These are phyloP conservation scores for Umbelopsis sp. DNA, from an alignment of 371 early-diverging fungal genomes.

Conservation along the genomic window DNA sequence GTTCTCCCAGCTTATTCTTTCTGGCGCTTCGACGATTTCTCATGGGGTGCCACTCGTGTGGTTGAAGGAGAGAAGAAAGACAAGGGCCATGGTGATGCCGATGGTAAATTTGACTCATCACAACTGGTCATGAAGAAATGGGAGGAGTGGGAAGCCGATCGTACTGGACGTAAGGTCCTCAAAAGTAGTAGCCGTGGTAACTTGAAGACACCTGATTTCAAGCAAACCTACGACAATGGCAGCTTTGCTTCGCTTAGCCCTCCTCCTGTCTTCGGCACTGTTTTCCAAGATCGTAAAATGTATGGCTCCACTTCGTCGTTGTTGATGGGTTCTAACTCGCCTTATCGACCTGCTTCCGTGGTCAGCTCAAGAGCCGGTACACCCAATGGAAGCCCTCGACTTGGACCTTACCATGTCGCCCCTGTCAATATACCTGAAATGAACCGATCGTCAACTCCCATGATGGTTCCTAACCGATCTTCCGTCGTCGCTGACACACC, in stretches of 20 bases:
- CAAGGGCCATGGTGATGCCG: constrained; percentile 62
- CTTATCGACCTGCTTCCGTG: constrained; percentile 6
- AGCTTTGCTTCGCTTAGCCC: constrained; percentile 18
- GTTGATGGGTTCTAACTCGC: constrained; percentile 7
- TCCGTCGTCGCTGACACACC: background rate
- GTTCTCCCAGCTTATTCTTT: constrained; percentile 91
- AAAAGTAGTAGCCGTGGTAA: constrained; percentile 32
- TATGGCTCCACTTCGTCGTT: constrained; percentile 37
- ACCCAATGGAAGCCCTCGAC: constrained; percentile 5
- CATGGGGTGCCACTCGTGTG: constrained; percentile 90
- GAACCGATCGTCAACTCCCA: background rate
- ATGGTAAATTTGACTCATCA: constrained; percentile 71
- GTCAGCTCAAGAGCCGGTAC: constrained; percentile 5
- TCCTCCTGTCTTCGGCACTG: constrained; percentile 40
- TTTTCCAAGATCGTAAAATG: constrained; percentile 56
- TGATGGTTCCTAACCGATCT: constrained; percentile 18
- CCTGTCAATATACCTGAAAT: background rate
- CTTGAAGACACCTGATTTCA: constrained; percentile 35
- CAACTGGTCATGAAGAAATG: constrained; percentile 65
- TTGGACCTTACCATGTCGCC: constrained; percentile 13
- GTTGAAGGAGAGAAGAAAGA: constrained; percentile 72
- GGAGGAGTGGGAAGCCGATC: constrained; percentile 77
- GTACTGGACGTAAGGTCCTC: constrained; percentile 42
- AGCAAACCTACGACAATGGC: constrained; percentile 2
- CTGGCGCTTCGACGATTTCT: constrained; percentile 98